phyloP scores from a whole-genome alignment of 768 basidiomycete genomes.

The Rhizopogon vinicolor region DNA sequence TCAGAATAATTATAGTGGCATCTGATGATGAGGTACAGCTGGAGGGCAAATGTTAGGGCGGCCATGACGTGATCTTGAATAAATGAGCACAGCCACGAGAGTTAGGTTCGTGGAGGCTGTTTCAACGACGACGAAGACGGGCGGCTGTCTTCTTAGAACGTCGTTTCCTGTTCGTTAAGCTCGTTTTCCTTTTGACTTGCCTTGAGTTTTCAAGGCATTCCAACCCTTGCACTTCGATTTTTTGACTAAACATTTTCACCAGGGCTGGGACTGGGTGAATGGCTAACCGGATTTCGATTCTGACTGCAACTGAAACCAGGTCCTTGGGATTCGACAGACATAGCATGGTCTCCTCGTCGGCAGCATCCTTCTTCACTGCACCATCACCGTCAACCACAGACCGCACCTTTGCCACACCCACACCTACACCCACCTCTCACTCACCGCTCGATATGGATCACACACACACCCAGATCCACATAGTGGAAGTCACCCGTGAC shows the following conservation, averaged over 20 bases:
- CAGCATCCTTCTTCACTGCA: constrained; percentile 22
- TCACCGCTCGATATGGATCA: constrained; percentile 20
- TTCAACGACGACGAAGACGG: too few relatives aligned
- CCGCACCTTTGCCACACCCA: constrained; percentile 28
- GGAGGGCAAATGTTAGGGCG: too few relatives aligned
- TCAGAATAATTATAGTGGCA: too few relatives aligned
- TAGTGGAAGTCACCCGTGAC: constrained; percentile 51
- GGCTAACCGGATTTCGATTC: constrained; percentile 8
- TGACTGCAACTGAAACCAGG: constrained; percentile 10
- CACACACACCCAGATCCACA: constrained; percentile 41
- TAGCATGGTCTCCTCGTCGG: constrained; percentile 21
- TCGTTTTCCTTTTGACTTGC: too few relatives aligned
- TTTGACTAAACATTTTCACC: constrained; percentile 1
- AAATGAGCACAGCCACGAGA: too few relatives aligned
- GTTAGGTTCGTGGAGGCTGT: too few relatives aligned
- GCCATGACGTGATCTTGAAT: too few relatives aligned
- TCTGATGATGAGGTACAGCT: too few relatives aligned
- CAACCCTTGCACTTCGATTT: too few relatives aligned
- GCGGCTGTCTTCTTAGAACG: too few relatives aligned
- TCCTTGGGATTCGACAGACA: constrained; percentile 15
- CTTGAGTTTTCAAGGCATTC: too few relatives aligned
- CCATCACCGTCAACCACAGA: constrained; percentile 22
- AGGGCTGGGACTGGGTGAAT: constrained; percentile 6
- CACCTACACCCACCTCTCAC: constrained; percentile 25
- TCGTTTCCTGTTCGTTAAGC: too few relatives aligned